Conservation (phyloP, 805 yeast genomes). For the Ogataea wickerhamii region DNA sequence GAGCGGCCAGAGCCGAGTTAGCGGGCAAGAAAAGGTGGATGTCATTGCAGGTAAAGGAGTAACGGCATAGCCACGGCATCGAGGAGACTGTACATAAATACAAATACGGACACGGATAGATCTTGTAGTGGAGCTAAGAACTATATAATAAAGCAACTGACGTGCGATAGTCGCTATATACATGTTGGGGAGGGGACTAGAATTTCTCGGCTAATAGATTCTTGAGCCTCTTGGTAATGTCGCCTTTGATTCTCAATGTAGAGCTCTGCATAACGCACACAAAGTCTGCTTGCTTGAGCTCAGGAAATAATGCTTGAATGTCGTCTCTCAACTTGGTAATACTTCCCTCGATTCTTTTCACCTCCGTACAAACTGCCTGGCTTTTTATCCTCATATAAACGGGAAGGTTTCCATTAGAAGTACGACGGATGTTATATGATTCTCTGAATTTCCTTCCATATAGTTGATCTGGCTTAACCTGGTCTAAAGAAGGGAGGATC, state of each 20-base stretch:
- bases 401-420: constrained; percentile 71
- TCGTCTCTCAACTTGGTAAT: constrained; percentile 63
- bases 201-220: constrained; percentile 31
- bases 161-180: too few relatives aligned
- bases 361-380: constrained; percentile 63
- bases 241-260: constrained; percentile 52
- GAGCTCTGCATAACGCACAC: constrained; percentile 48
- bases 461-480: constrained; percentile 24
- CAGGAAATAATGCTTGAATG: constrained; percentile 48
- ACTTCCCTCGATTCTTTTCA: constrained; percentile 70
- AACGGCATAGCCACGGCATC: too few relatives aligned
- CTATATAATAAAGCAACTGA: too few relatives aligned
- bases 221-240: constrained; percentile 36
- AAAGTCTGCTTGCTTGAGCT: constrained; percentile 42
- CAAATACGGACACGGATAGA: too few relatives aligned
- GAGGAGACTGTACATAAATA: too few relatives aligned
- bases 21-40: too few relatives aligned
- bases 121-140: too few relatives aligned
- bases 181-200: constrained; percentile 18
- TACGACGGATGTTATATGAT: constrained; percentile 44
- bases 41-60: too few relatives aligned
- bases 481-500: constrained; percentile 26
- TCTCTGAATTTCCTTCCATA: constrained; percentile 34
- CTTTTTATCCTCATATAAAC: constrained; percentile 69
- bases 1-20: too few relatives aligned